Percentiles rank a stretch among this genome's conserved stretches.
Conservation (phyloP, 352 stramenopile genomes). For the Globisporangium nagaii region DNA sequence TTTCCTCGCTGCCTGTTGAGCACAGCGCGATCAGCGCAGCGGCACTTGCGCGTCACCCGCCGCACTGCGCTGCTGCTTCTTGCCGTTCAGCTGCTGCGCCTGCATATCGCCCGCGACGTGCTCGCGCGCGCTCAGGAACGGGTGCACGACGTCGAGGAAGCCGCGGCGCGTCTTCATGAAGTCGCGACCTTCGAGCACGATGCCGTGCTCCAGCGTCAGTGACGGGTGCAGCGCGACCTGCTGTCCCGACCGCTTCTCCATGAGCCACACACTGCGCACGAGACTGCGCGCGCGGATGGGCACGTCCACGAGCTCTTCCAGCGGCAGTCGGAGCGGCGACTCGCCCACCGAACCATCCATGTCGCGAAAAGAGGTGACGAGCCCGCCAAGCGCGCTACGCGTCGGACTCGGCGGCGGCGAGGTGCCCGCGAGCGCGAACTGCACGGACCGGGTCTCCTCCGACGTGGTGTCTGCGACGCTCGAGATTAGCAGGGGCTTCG, state of each 20-base stretch:
- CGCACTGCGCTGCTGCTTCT: not conserved
- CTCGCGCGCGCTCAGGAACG: slow-evolving; percentile 18
- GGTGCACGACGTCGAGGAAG: slow-evolving; percentile 41
- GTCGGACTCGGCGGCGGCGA: slow-evolving; percentile 9
- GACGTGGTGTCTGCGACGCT: slow-evolving; percentile 14
- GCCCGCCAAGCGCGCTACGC: not conserved
- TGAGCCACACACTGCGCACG: slow-evolving; percentile 16
- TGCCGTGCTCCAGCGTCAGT: slow-evolving; percentile 21
- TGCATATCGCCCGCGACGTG: slow-evolving; percentile 6
- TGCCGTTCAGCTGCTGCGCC: not conserved
- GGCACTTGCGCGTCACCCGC: slow-evolving; percentile 4
- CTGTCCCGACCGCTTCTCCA: slow-evolving; percentile 12
- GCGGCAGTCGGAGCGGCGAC: slow-evolving; percentile 11
- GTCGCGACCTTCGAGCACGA: slow-evolving; percentile 14
- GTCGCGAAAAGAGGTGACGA: not conserved
- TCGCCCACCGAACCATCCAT: not conserved
- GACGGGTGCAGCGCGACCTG: slow-evolving; percentile 16
- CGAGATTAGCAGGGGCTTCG: slow-evolving; percentile 6
- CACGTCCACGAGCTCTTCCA: slow-evolving; percentile 21
- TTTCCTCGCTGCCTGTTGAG: too few relatives aligned
- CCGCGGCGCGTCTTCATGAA: slow-evolving; percentile 32
- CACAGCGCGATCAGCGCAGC: not conserved
- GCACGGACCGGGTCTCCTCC: slow-evolving; percentile 13
- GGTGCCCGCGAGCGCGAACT: slow-evolving; percentile 9
- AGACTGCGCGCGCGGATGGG: slow-evolving; percentile 26